These are phyloP conservation scores for Phlebiopsis flavidoalba DNA, from an alignment of 768 basidiomycete species.

Conservation along the genomic window DNA sequence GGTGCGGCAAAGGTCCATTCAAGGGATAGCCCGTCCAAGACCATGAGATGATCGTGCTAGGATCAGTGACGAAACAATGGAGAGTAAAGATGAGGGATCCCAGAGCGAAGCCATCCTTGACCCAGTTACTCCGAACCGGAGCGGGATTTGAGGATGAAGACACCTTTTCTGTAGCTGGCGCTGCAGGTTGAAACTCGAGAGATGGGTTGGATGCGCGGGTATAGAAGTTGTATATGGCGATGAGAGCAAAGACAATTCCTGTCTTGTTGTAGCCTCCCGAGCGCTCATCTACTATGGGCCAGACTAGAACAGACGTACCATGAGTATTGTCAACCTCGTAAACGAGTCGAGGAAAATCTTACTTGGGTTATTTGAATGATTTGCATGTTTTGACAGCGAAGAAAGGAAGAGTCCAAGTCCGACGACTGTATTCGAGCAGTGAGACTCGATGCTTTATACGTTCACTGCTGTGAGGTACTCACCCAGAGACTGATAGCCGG, in stretches of 20 bases:
- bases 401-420: constrained; percentile 63
- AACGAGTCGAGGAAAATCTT: constrained; percentile 3
- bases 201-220: constrained; percentile 32
- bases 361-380: constrained; percentile 81
- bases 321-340: neutral
- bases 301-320: constrained; percentile 40
- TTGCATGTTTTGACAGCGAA: constrained; percentile 68
- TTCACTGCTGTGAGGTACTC: neutral
- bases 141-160: neutral
- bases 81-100: constrained; percentile 68
- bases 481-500: constrained; percentile 46
- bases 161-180: neutral
- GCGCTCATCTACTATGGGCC: constrained; percentile 66
- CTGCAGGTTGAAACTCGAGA: constrained; percentile 3
- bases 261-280: constrained; percentile 69
- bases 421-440: constrained; percentile 39
- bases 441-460: neutral
- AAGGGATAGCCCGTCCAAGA: constrained; percentile 86
- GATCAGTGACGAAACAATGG: constrained; percentile 69
- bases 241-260: constrained; percentile 51
- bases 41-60: constrained; percentile 78
- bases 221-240: constrained; percentile 54
- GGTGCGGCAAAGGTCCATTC: constrained; percentile 66
- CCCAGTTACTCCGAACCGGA: constrained; percentile 24
- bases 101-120: constrained; percentile 46